Evolutionary conservation across 2,329 filamentous ascomycete species (phyloP).

Genomic region (Epicoccum sorghinum): DNA sequence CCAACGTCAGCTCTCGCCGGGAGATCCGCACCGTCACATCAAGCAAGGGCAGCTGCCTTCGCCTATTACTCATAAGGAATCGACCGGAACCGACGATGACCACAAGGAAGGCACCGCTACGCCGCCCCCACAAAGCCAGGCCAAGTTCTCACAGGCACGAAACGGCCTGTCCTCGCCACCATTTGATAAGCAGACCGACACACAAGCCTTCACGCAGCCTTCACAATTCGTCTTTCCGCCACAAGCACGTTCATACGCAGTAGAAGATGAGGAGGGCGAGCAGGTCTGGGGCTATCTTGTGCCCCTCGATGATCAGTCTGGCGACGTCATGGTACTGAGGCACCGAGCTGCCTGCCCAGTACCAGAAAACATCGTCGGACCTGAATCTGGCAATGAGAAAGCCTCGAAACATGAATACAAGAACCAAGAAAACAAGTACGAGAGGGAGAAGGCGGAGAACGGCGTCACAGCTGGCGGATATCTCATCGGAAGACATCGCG

Average conservation of each 20-base stretch:
- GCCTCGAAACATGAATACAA: conserved; percentile 61
- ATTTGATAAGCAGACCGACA: conserved; percentile 13
- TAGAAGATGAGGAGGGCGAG: conserved; percentile 81
- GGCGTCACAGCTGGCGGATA: conserved; percentile 78
- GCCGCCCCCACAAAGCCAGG: conserved; percentile 56
- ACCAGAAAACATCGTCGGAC: conserved; percentile 51
- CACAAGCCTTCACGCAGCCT: conserved; percentile 80
- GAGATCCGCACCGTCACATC: conserved; percentile 57
- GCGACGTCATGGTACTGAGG: conserved; percentile 74
- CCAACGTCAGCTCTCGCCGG: conserved; percentile 67
- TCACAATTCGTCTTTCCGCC: conserved; percentile 82
- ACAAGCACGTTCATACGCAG: conserved; percentile 75
- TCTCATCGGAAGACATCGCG: conserved; percentile 87
- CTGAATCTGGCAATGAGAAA: conserved; percentile 51
- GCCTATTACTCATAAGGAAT: conserved; percentile 74
- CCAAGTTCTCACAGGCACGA: conserved; percentile 39
- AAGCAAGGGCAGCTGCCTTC: conserved; percentile 71
- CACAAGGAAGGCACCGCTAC: conserved; percentile 75
- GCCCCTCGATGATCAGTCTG: conserved; percentile 74
- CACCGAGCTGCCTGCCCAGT: conserved; percentile 74
- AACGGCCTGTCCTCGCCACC: conserved; percentile 62
- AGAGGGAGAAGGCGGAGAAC: conserved; percentile 59
- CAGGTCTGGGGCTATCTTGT: conserved; percentile 97
- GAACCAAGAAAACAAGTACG: conserved; percentile 66
- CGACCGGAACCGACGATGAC: conserved; percentile 61